Base-by-base conservation (phyloP, 169 alveolate genomes). In the Cryptosporidium andersoni region DNA sequence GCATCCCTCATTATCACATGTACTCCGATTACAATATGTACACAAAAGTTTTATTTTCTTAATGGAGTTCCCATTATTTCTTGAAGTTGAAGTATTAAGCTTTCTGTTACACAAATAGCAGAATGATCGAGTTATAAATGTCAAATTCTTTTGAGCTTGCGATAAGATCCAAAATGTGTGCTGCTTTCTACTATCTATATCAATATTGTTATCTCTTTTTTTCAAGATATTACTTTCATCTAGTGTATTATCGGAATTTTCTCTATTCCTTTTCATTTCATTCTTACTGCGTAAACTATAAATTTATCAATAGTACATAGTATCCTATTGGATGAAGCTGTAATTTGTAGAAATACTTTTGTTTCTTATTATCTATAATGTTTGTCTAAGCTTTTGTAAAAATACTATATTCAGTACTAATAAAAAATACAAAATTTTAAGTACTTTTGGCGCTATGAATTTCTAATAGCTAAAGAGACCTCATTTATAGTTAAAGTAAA, bases 161-260 rank as follows among this genome's bases (percentile, higher is more conserved):
- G 55, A 11, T 43, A 74, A 74, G 34, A 66, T 48, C 85, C 85
- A 74, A 11, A 58, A 11, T 42, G 85, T 74, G 16, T 74, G 85
- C 36, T 60, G 55, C 45, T 56, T 52, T 43, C 12, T 74, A 42
- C 60, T 55, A n/a, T 74, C 74, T 34, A 58, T 74, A 16, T 74
- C 85, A 58, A 74, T 74, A 74, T 43, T 39, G 39, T 68, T 74
- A 4, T 74, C 85, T 43, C 63, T 58, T 37, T 14, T 60, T 45
- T 45, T 74, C 6, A 37, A 7, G 34, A 55, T 34, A 55, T 56
- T 43, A 36, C 37, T 55, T 40, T 74, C 48, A 58, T 74, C 85
- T 3, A 1, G 47, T 40, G 9, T 53, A 16, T 7, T 4, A 6
- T 16, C 14, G 34, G 6, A 53, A 37, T 68, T 56, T 47, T 62